These are phyloP conservation scores for Globisporangium apiculatum DNA, from an alignment of 352 stramenopile species.

Conservation along the genomic window DNA sequence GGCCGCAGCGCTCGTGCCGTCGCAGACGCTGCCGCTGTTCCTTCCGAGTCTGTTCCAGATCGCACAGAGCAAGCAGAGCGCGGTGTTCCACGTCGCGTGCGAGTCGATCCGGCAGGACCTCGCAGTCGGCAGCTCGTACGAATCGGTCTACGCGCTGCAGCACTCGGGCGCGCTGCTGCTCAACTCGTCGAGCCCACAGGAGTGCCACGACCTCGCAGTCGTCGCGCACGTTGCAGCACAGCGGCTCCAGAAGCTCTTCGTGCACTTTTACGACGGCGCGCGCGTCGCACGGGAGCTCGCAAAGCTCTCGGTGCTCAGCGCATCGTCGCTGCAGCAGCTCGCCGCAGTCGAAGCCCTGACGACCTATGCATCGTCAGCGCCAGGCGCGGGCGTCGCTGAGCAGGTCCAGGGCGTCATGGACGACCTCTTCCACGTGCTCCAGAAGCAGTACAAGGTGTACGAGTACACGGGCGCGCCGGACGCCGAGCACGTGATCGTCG, in stretches of 20 bases:
- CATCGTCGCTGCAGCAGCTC: slow-evolving; percentile 41
- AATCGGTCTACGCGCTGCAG: slow-evolving; percentile 56
- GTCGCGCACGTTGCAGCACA: slow-evolving; percentile 64
- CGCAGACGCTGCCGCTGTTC: slow-evolving; percentile 72
- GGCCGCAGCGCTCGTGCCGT: slow-evolving; percentile 47
- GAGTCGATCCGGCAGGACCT: slow-evolving; percentile 49
- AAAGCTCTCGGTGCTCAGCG: slow-evolving; percentile 52
- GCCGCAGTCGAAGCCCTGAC: slow-evolving; percentile 21
- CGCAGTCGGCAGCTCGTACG: slow-evolving; percentile 51
- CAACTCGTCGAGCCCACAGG: slow-evolving; percentile 58
- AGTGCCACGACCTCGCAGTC: slow-evolving; percentile 74
- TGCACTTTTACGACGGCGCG: slow-evolving; percentile 80
- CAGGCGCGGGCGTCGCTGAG: slow-evolving; percentile 29
- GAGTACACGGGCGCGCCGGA: slow-evolving; percentile 66
- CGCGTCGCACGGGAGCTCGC: slow-evolving; percentile 53
- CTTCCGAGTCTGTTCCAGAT: slow-evolving; percentile 62
- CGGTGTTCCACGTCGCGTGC: slow-evolving; percentile 61
- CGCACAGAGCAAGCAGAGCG: slow-evolving; percentile 26
- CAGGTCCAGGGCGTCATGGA: slow-evolving; percentile 72
- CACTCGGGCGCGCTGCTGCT: slow-evolving; percentile 67
- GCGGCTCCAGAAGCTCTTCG: slow-evolving; percentile 49
- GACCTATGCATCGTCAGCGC: background rate
- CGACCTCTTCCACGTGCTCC: slow-evolving; percentile 62
- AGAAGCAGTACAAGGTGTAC: slow-evolving; percentile 77
- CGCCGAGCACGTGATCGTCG: slow-evolving; percentile 63